Conservation (phyloP, 495 filamentous ascomycete genomes). For the Cladorrhinum samala region DNA sequence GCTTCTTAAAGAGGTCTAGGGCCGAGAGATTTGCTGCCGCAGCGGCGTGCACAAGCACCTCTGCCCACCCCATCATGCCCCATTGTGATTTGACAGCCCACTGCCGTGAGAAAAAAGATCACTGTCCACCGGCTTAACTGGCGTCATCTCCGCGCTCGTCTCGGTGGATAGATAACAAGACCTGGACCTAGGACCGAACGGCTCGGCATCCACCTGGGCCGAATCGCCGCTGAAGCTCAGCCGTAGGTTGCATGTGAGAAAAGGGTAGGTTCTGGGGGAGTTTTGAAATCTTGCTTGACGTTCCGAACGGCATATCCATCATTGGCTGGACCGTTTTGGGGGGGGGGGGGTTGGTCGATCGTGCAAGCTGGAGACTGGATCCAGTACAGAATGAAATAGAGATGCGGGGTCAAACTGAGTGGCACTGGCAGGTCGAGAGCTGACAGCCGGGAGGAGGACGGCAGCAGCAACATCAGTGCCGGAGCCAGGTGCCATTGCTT, state of each 20-base stretch:
- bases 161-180: neutral
- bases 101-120: neutral
- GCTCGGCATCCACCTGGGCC: neutral
- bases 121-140: neutral
- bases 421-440: conserved; percentile 13
- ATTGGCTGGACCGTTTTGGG: conserved; percentile 11
- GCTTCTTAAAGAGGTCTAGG: conserved; percentile 34
- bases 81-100: neutral
- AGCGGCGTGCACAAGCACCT: conserved; percentile 2
- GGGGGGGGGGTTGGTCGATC: conserved; percentile 11
- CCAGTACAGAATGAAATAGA: neutral
- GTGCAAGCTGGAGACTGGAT: conserved; percentile 1
- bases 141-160: neutral
- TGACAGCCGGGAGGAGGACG: conserved; percentile 12
- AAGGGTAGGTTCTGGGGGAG: neutral
- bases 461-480: conserved; percentile 11
- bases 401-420: conserved; percentile 14
- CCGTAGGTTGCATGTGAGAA: neutral
- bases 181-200: neutral
- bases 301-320: conserved; percentile 6
- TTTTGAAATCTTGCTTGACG: conserved; percentile 9
- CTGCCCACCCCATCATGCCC: conserved; percentile 1
- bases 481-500: conserved; percentile 17
- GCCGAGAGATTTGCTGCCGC: conserved; percentile 23
- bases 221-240: neutral